Base-by-base conservation (phyloP, 352 stramenopile genomes). In the Thalassiosira exigua region DNA sequence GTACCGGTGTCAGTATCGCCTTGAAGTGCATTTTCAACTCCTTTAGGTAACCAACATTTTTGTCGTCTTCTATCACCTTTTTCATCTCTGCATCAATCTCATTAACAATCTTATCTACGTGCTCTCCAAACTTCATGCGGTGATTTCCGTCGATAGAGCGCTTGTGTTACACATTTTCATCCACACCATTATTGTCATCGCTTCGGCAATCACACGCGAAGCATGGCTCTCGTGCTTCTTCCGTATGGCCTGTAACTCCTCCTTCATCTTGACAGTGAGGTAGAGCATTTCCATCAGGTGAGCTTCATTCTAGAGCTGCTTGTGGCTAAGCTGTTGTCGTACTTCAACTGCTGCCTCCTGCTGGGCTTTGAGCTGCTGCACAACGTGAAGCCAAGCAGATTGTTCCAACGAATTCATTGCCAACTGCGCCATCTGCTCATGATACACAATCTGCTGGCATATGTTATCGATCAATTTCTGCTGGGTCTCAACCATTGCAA, bases 151-250 rank as follows among this genome's bases (percentile, higher is more conserved):
- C 32, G 36, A 69, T 69, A 0, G 21, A 21, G 24, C 60, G 26
- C 30, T 54, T 51, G 33, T 54, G 42, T 27, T 69, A 57, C n/a
- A 69, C 59, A 26, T 68, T 26, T 22, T 54, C 19, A 39, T 68
- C 59, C 9, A 56, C 41, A 9, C 59, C 59, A 72, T 41, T 12
- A 26, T 27, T 42, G 27, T 51, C 32, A 66, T 2, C 2, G 19
- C 46, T n/a, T 4, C 19, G 22, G n/a, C n/a, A 27, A 72, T 9
- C 11, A 72, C 51, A 19, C 62, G 24, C 11, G 24, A 33, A 0
- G 46, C 26, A 4, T 61, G 19, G 9, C 48, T 33, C 3, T 72
- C 33, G 36, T 72, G 62, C 50, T 72, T 72, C 21, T 72, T 72
- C 27, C 33, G 36, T 1, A 59, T 19, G 12, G 26, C 32, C 3